A percentile compares a stretch with the other conserved stretches of the same genome.
Evolutionary conservation across 768 basidiomycete species (phyloP).

Genomic region (Botryobasidium botryosum): DNA sequence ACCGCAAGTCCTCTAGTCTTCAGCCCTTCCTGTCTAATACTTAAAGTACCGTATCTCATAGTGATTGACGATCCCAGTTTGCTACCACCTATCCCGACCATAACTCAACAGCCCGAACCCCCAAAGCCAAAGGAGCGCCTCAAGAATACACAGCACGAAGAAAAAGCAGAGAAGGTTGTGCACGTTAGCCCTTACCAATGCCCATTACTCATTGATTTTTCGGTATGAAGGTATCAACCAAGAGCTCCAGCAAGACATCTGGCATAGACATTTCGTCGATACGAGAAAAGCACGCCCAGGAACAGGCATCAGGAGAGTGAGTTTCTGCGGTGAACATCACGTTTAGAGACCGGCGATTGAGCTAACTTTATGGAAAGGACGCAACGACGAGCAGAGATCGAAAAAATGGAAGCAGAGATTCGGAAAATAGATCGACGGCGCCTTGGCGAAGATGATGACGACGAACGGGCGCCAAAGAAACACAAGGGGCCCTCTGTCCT

Average conservation of each 20-base stretch:
- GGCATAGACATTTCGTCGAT: slow-evolving; percentile 50
- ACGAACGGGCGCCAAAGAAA: slow-evolving; percentile 39
- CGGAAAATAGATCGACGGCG: slow-evolving; percentile 52
- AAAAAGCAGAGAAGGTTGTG: too few species aligned
- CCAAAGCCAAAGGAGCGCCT: slow-evolving; percentile 18
- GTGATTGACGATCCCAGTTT: slow-evolving; percentile 23
- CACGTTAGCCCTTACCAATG: too few species aligned
- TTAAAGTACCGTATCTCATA: slow-evolving; percentile 9
- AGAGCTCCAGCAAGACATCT: slow-evolving; percentile 12
- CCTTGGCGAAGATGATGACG: slow-evolving; percentile 25
- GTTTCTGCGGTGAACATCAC: slow-evolving; percentile 10
- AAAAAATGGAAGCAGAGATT: slow-evolving; percentile 78
- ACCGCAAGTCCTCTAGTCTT: slow-evolving; percentile 36
- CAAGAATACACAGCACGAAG: too few species aligned
- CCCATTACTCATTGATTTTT: too few species aligned
- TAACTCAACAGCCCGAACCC: slow-evolving; percentile 11
- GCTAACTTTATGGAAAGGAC: too few species aligned
- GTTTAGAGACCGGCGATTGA: too few species aligned
- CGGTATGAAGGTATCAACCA: slow-evolving; percentile 21
- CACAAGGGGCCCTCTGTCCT: slow-evolving; percentile 41
- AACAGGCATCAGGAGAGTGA: slow-evolving; percentile 47
- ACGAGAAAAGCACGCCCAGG: slow-evolving; percentile 55
- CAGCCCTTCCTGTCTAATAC: background rate
- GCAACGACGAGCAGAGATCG: slow-evolving; percentile 57
- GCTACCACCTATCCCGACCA: slow-evolving; percentile 8